Percentiles rank a stretch among this genome's conserved stretches.
Evolutionary conservation across 2,329 filamentous ascomycete species (phyloP).

Genomic region (Penicillium sp.): DNA sequence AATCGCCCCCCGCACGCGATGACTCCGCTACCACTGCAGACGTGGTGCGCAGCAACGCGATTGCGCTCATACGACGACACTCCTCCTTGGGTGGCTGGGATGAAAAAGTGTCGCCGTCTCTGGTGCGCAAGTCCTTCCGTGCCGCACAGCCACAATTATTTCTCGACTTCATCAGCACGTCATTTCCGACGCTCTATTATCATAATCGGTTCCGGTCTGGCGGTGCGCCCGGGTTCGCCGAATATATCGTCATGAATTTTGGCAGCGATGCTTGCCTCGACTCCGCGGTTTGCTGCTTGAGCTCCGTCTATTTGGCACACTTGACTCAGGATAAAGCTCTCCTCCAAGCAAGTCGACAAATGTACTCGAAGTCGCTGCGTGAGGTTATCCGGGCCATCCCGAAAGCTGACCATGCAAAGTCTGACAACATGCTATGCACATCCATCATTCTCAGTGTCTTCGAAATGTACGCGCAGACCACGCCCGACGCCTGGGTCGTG

Average conservation of each 20-base stretch:
- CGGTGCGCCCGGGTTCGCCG: slow-evolving; percentile 23
- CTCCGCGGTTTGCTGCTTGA: slow-evolving; percentile 29
- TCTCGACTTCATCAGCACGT: slow-evolving; percentile 27
- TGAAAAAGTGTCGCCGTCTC: slow-evolving; percentile 23
- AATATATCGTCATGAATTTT: slow-evolving; percentile 26
- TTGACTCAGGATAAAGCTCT: slow-evolving; percentile 26
- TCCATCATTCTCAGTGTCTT: slow-evolving; percentile 42
- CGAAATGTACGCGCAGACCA: slow-evolving; percentile 42
- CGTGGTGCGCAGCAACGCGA: slow-evolving; percentile 25
- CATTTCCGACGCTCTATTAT: slow-evolving; percentile 31
- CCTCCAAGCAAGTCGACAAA: slow-evolving; percentile 26
- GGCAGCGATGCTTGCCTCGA: slow-evolving; percentile 28
- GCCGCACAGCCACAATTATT: slow-evolving; percentile 27
- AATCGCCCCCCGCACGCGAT: background rate
- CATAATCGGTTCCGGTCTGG: slow-evolving; percentile 30
- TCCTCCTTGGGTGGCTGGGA: slow-evolving; percentile 18
- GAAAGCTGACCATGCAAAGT: slow-evolving; percentile 27
- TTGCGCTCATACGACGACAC: slow-evolving; percentile 28
- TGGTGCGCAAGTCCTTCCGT: slow-evolving; percentile 23
- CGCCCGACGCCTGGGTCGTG: slow-evolving; percentile 37
- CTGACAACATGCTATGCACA: slow-evolving; percentile 37
- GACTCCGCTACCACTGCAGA: slow-evolving; percentile 14
- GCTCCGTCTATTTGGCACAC: slow-evolving; percentile 29
- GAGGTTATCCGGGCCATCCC: slow-evolving; percentile 33
- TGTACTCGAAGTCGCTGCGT: slow-evolving; percentile 35